These are phyloP conservation scores for Hygrophila difformis DNA, from an alignment of 257 asterid genomes.

Conservation along the genomic window DNA sequence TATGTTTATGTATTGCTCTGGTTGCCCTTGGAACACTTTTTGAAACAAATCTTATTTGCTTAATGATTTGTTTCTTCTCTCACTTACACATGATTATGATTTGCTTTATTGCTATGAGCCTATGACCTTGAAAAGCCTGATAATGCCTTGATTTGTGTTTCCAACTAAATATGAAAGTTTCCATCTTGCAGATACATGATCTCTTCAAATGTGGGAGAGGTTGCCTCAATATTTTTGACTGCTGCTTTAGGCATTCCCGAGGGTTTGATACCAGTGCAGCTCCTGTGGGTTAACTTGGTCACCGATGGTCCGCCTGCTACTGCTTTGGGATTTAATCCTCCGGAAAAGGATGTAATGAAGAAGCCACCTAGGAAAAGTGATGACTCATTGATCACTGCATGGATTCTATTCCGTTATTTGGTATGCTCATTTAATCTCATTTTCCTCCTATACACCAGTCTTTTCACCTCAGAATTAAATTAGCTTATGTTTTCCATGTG, in stretches of 20 bases:
- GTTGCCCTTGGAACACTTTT: no score
- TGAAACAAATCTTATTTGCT: no score
- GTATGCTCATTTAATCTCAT: conserved; percentile 23
- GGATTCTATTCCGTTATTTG: conserved; percentile 94
- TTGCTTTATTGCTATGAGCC: no score
- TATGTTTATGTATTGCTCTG: no score
- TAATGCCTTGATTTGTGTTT: neutral
- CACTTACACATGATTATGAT: no score
- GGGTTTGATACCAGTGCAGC: conserved; percentile 97
- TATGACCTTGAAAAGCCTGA: no score
- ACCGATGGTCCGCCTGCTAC: conserved; percentile 99
- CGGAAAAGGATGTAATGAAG: conserved; percentile 92
- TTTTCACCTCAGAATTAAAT: conserved; percentile 1
- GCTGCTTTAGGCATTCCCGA: conserved; percentile 98
- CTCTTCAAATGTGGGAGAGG: conserved; percentile 97
- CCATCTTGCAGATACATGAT: conserved; percentile 81
- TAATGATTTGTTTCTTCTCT: no score
- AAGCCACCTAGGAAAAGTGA: conserved; percentile 89
- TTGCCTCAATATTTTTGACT: conserved; percentile 83
- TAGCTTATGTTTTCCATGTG: neutral
- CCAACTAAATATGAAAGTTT: conserved; percentile 1
- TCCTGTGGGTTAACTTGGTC: conserved; percentile 94
- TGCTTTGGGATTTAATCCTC: conserved; percentile 98
- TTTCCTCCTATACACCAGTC: neutral
- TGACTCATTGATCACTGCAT: conserved; percentile 85